Evolutionary conservation across 2,329 filamentous ascomycete species (phyloP).

Genomic region (Colletotrichum higginsianum): DNA sequence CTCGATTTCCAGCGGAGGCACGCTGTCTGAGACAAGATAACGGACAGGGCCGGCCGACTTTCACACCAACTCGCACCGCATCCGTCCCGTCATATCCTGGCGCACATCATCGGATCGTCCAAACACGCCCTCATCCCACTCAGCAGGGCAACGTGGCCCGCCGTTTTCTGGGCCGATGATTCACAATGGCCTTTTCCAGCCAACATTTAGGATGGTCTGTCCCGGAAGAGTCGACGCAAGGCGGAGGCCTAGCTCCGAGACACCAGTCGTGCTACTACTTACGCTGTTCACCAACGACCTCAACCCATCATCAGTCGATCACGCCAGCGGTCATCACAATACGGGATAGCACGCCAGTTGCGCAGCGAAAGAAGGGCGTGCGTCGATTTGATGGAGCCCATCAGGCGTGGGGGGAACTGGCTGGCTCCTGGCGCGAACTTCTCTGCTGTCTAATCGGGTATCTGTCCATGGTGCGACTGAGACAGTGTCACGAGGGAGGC

Average conservation of each 20-base stretch:
- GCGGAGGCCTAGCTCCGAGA: slow-evolving; percentile 6
- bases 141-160: not conserved
- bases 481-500: slow-evolving; percentile 24
- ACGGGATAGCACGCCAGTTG: not conserved
- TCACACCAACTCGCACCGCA: slow-evolving; percentile 16
- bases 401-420: slow-evolving; percentile 7
- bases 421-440: slow-evolving; percentile 2
- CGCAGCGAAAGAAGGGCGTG: not conserved
- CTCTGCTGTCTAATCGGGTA: slow-evolving; percentile 18
- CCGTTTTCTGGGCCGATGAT: not conserved
- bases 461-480: slow-evolving; percentile 33
- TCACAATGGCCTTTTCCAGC: not conserved
- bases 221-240: not conserved
- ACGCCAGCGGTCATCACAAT: not conserved
- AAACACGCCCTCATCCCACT: slow-evolving; percentile 3
- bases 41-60: slow-evolving; percentile 15
- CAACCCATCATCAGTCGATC: not conserved
- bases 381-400: not conserved
- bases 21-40: slow-evolving; percentile 1
- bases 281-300: not conserved
- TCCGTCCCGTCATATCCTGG: slow-evolving; percentile 28
- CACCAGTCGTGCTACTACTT: not conserved
- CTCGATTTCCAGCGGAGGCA: not conserved
- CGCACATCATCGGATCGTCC: slow-evolving; percentile 27
- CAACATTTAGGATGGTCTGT: not conserved